phyloP scores from a whole-genome alignment of 192 early-diverging fungal species.

The Backusella tuberculispora region DNA sequence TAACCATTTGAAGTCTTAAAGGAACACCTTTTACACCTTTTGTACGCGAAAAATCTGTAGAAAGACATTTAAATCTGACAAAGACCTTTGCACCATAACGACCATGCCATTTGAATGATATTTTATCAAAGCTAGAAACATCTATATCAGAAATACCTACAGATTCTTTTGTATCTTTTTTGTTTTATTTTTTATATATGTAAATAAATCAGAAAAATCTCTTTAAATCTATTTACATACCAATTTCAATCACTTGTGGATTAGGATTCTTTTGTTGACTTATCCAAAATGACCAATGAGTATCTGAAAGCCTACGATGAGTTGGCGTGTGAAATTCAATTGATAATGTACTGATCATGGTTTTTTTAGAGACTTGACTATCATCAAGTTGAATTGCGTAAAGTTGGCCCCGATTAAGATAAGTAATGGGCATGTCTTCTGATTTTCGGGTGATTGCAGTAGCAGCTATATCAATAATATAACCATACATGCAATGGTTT shows the following conservation, averaged over 20 bases:
- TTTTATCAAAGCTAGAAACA: slow-evolving; percentile 60
- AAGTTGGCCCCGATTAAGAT: slow-evolving; percentile 49
- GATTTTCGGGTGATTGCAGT: slow-evolving; percentile 35
- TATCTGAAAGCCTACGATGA: slow-evolving; percentile 63
- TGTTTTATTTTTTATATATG: too few species aligned
- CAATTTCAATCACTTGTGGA: slow-evolving; percentile 67
- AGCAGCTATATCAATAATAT: slow-evolving; percentile 18
- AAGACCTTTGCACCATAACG: slow-evolving; percentile 62
- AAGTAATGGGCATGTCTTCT: slow-evolving; percentile 32
- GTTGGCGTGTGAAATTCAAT: slow-evolving; percentile 73
- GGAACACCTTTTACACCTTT: slow-evolving; percentile 79
- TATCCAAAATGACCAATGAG: slow-evolving; percentile 79
- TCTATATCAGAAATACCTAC: slow-evolving; percentile 24
- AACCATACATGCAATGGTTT: neutral
- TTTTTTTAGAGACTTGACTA: slow-evolving; percentile 47
- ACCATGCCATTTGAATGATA: slow-evolving; percentile 71
- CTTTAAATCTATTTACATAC: slow-evolving; percentile 27
- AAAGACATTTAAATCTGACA: slow-evolving; percentile 72
- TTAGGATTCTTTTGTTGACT: slow-evolving; percentile 65
- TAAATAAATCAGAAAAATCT: neutral
- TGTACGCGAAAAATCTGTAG: slow-evolving; percentile 75
- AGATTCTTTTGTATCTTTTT: slow-evolving; percentile 31
- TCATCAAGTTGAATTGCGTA: slow-evolving; percentile 64
- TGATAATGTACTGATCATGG: slow-evolving; percentile 56
- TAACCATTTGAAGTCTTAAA: slow-evolving; percentile 53